Evolutionary conservation across 2,329 filamentous ascomycete species (phyloP), one percentile per base, ranked within the genome.

Genomic region (Aureobasidium namibiae): DNA sequence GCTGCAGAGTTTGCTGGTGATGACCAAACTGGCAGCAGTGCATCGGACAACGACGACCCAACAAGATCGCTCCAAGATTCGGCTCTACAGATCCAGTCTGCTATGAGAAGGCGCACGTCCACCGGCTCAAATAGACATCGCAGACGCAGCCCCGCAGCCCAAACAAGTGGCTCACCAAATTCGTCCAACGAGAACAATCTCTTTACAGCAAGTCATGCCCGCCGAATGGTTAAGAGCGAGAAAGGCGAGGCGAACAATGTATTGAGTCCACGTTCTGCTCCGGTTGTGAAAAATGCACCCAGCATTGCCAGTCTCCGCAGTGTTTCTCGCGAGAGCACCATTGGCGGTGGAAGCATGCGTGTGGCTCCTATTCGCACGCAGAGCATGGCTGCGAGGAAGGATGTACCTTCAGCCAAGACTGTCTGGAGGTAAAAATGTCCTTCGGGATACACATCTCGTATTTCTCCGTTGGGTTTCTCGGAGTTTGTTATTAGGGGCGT

Each of bases 191-290:
- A 84, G 64, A 82, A 80, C 60, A 74, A 75, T 8, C 68, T 86
- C 70, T 87, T 88, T 70, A 86, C 83, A 0, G 82, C 84, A 24
- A 79, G 81, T 58, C 84, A 87, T 62, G 84, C 85, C 26, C 77
- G 86, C 44, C 78, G 86, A 14, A 87, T 88, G 82, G 81, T 84
- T 39, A 84, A 81, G 67, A 80, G 77, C 49, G 80, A 84, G 33
- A 82, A 82, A 64, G 81, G 82, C 42, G 75, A 77, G 50, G 79
- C 81, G 34, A 63, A 66, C 4, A 82, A 78, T 60, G 83, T 88
- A 14, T 72, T 88, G 52, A 85, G 82, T 64, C 85, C 86, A 29
- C 76, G 84, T 34, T 78, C 65, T 29, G 75, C 82, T 18, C 80
- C 83, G 1, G 77, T 87, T 29, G 77, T 80, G 65, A 87, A 87